These are phyloP conservation scores for Leccinum aurantiacum DNA, from an alignment of 768 basidiomycete genomes.

Conservation along the genomic window DNA sequence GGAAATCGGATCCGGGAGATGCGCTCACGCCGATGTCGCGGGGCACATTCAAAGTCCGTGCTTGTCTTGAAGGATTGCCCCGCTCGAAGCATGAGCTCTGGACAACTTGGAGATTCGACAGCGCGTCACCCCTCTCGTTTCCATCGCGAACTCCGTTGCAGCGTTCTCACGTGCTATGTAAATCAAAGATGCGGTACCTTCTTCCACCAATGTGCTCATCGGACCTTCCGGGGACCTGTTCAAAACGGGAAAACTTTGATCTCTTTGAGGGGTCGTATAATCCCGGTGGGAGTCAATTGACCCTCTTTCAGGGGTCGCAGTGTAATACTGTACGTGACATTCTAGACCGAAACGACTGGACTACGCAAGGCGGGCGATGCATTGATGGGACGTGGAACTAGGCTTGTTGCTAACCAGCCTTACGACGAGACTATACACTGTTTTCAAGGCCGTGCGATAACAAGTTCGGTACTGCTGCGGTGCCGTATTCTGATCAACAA, in stretches of 20 bases:
- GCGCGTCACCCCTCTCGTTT: not conserved
- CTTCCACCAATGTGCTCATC: not conserved
- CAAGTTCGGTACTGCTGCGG: not conserved
- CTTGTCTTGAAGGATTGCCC: not conserved
- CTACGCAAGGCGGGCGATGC: too few relatives aligned
- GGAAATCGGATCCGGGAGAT: not conserved
- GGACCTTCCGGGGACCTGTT: not conserved
- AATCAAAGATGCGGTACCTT: not conserved
- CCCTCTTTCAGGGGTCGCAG: too few relatives aligned
- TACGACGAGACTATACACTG: too few relatives aligned
- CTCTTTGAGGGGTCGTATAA: not conserved
- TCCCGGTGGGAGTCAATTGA: too few relatives aligned
- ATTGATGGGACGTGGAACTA: too few relatives aligned
- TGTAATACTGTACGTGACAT: too few relatives aligned
- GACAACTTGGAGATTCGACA: not conserved
- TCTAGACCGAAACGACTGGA: too few relatives aligned
- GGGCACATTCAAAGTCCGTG: not conserved
- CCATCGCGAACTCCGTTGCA: not conserved
- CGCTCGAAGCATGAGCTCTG: not conserved
- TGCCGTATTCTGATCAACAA: not conserved
- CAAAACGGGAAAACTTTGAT: not conserved
- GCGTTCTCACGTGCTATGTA: slow-evolving; percentile 2
- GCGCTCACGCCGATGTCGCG: not conserved
- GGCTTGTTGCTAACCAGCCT: too few relatives aligned
- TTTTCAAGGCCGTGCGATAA: not conserved